Conservation (phyloP, 768 basidiomycete species). For the Russula abietina region DNA sequence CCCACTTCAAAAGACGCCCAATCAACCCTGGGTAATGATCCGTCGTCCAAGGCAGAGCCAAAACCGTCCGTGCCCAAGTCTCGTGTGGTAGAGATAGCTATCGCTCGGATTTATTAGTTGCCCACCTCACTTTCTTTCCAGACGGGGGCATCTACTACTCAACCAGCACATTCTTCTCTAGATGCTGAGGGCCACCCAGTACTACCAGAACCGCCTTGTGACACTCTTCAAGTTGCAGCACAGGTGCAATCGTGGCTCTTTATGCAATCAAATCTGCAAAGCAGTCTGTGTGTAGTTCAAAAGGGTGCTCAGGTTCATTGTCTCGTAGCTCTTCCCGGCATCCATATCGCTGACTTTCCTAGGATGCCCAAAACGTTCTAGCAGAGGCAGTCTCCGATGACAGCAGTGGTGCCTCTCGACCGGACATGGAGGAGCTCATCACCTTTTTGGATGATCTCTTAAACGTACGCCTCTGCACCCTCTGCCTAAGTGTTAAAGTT, state of each 20-base stretch:
- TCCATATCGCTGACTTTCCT: not conserved
- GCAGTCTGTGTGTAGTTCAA: conserved; percentile 41
- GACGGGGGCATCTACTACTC: not conserved
- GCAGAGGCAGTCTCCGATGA: not conserved
- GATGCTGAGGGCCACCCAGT: not conserved
- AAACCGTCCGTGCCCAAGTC: not conserved
- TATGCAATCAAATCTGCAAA: conserved; percentile 53
- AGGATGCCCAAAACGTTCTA: conserved; percentile 13
- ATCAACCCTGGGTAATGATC: not conserved
- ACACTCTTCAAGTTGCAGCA: conserved; percentile 43
- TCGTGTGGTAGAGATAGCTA: not conserved
- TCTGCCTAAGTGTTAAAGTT: not conserved
- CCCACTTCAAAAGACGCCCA: not conserved
- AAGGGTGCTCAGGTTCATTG: conserved; percentile 29
- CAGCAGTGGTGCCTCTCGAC: not conserved
- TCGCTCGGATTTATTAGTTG: too few relatives aligned
- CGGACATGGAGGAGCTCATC: conserved; percentile 5
- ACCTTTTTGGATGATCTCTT: conserved; percentile 11
- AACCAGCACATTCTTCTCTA: not conserved
- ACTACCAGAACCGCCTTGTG: conserved; percentile 1
- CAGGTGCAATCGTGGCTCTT: conserved; percentile 55
- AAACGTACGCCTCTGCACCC: conserved; percentile 4
- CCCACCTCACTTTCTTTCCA: not conserved
- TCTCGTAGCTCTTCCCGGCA: not conserved
- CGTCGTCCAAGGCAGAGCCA: not conserved